Percentiles rank a stretch among this genome's conserved stretches.
These are phyloP conservation scores for Teratosphaeriaceae sp. DNA, from an alignment of 2,329 filamentous ascomycete genomes.

Conservation along the genomic window DNA sequence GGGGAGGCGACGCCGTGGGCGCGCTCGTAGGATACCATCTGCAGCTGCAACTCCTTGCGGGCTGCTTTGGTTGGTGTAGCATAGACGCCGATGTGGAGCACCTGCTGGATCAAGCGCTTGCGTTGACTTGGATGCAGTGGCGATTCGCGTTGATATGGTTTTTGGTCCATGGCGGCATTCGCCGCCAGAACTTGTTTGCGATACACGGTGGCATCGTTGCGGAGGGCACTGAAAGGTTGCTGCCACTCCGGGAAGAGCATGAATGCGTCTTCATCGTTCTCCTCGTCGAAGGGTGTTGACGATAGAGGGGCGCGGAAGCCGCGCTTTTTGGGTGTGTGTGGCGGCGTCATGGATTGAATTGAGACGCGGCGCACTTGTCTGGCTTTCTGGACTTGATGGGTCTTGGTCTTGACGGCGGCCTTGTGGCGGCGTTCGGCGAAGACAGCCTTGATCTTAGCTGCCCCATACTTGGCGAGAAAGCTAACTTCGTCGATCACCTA, in stretches of 20 bases:
- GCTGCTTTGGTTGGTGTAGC: background rate
- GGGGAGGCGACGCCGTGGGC: too few relatives aligned
- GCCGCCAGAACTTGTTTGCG: background rate
- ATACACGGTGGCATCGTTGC: background rate
- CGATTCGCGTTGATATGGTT: background rate
- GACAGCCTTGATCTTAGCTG: background rate
- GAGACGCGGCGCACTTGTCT: background rate
- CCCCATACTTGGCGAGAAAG: background rate
- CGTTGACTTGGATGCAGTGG: background rate
- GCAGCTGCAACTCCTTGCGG: background rate
- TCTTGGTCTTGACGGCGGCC: background rate
- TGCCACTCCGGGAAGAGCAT: constrained; percentile 5
- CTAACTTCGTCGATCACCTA: too few relatives aligned
- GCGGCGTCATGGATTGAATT: background rate
- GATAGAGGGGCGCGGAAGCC: constrained; percentile 3
- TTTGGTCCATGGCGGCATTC: background rate
- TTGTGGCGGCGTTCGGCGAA: background rate
- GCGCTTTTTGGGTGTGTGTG: background rate
- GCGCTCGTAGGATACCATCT: too few relatives aligned
- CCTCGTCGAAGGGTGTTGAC: constrained; percentile 4
- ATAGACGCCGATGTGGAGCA: background rate
- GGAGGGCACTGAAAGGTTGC: constrained; percentile 1
- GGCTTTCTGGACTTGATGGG: too few relatives aligned
- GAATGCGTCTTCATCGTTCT: constrained; percentile 2
- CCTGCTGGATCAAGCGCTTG: background rate